These are phyloP conservation scores for Luffa aegyptiaca DNA, from an alignment of 306 rosid genomes.

Conservation along the genomic window DNA sequence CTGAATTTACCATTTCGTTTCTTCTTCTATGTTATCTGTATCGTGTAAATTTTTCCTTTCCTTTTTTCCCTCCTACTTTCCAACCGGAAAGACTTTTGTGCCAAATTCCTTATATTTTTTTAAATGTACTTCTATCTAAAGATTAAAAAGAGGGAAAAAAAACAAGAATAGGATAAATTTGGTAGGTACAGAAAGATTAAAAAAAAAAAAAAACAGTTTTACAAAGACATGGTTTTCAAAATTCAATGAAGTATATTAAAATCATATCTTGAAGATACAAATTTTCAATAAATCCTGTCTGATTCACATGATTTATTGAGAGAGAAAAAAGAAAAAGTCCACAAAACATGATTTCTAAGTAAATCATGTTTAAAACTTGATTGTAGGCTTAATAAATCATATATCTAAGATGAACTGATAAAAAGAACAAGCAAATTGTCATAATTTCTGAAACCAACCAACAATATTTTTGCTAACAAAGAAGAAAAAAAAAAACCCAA, in stretches of 20 bases:
- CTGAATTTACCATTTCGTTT: not conserved
- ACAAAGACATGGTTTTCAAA: not conserved
- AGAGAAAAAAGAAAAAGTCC: too few relatives aligned
- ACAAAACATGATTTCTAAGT: not conserved
- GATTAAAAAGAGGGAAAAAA: not conserved
- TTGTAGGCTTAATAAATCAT: not conserved
- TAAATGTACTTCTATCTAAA: not conserved
- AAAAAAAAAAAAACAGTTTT: not conserved
- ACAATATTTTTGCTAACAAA: not conserved
- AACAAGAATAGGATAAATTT: not conserved
- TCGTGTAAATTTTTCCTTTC: not conserved
- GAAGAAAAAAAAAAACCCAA: not conserved
- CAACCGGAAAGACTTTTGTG: not conserved
- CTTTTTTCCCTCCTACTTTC: not conserved
- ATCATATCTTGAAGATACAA: not conserved
- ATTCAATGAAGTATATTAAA: not conserved
- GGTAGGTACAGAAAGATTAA: not conserved
- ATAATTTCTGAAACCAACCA: not conserved
- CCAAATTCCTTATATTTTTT: not conserved
- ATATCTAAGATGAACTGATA: not conserved
- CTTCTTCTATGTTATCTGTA: not conserved
- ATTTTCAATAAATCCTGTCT: not conserved
- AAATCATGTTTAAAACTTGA: not conserved
- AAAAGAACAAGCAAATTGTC: not conserved
- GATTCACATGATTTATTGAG: not conserved